Evolutionary conservation across 2,329 filamentous ascomycete genomes (phyloP).

Genomic region (Exserohilum rostratum): DNA sequence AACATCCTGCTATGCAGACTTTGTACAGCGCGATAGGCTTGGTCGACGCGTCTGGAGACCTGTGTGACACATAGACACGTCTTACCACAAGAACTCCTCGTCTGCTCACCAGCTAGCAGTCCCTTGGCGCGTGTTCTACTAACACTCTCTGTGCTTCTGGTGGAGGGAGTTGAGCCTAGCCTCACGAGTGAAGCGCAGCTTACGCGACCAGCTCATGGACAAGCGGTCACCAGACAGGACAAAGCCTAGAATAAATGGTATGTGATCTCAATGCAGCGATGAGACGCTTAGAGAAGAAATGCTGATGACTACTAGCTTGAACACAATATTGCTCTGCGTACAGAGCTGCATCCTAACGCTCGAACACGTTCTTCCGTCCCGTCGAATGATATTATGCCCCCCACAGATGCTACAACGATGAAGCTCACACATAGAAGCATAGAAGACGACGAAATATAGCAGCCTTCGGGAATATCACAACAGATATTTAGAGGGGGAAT

Average conservation of each 20-base stretch:
- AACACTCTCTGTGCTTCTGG: background rate
- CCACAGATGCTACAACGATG: background rate
- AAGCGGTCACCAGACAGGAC: background rate
- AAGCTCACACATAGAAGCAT: background rate
- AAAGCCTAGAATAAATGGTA: background rate
- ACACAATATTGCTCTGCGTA: background rate
- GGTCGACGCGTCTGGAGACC: background rate
- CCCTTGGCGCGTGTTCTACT: background rate
- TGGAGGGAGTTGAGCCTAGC: background rate
- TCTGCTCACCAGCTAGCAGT: background rate
- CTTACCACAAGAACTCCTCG: background rate
- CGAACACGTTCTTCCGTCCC: background rate
- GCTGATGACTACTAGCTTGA: background rate
- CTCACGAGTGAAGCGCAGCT: background rate
- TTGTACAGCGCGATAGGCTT: background rate
- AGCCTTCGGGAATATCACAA: background rate
- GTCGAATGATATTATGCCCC: background rate
- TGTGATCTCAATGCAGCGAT: background rate
- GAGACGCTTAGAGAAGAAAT: background rate
- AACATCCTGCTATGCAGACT: background rate
- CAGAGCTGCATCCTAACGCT: background rate
- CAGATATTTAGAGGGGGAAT: background rate
- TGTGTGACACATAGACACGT: background rate
- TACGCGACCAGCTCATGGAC: background rate
- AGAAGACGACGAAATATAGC: background rate